Conservation (phyloP, 1,284 basidiomycete species). For the Irpex sp. region DNA sequence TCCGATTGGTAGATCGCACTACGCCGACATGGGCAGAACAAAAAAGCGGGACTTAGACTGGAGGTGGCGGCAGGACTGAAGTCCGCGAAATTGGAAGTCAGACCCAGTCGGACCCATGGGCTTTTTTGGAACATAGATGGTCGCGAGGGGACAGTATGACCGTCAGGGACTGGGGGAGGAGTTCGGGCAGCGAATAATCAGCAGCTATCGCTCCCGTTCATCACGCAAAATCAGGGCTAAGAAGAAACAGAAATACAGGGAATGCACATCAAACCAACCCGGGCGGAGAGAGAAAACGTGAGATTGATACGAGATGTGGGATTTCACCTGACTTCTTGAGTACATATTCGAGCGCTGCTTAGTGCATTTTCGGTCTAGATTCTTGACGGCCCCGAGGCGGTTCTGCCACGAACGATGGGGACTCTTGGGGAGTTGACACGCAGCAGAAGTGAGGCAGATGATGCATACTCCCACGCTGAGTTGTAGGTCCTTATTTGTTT, state of each 20-base stretch:
- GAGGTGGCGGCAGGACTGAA: conserved; percentile 1
- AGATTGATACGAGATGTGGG: background rate
- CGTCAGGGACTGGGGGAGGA: background rate
- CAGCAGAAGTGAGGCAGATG: background rate
- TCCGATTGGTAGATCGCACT: conserved; percentile 1
- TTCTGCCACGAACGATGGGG: background rate
- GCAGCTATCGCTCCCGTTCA: background rate
- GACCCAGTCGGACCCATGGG: conserved; percentile 5
- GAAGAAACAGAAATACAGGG: background rate
- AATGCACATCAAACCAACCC: background rate
- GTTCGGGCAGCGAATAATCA: background rate
- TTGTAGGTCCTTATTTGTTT: conserved; percentile 1
- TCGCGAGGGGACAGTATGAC: conserved; percentile 4
- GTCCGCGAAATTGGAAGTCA: conserved; percentile 14
- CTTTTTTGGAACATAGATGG: conserved; percentile 8
- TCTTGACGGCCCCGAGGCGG: background rate
- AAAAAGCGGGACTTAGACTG: conserved; percentile 7
- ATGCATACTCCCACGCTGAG: background rate
- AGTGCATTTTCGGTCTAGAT: conserved; percentile 1
- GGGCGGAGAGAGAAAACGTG: background rate
- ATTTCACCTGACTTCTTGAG: background rate
- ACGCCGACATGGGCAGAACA: background rate
- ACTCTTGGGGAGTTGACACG: background rate
- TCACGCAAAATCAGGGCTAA: conserved; percentile 1
- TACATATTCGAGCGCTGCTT: background rate